Base-by-base conservation (phyloP, 768 basidiomycete genomes). In the Lactarius trivialis region DNA sequence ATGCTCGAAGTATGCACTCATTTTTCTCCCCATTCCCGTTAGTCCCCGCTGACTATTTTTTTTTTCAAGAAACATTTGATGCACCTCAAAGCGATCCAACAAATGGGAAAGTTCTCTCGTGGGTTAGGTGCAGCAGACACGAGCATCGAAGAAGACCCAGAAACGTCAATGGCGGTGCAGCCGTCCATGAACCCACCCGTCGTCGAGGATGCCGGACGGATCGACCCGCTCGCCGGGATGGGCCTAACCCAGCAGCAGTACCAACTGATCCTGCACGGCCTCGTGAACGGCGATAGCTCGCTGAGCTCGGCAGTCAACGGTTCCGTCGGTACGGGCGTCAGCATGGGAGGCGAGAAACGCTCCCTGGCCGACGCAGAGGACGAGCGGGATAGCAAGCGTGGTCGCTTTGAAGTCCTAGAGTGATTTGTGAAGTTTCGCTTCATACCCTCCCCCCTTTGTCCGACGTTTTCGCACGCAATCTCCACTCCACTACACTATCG, bases 241-340 rank as follows among this genome's bases (percentile, higher is more conserved):
- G 93, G 93, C 14, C 81, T 95, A 58, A 83, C 86, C 17, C 92
- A 95, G 68, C 91, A 94, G 70, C 90, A 93, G 73, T 97, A 95
- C 75, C 82, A 82, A 58, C 71, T 83, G 64, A 90, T 95, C 60
- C 72, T 95, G 66, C 84, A 86, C 71, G 86, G 83, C 58, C 78
- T 93, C 61, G 83, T 90, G 48, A 81, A 75, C 69, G 84, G 81
- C 33, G 89, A 89, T 19, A 63, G 34, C 34, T 58, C 61, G 28
- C 28, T 63, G 21, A 48, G 51, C 43, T 6, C 51, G 15, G 61
- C 43, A 1, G 26, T 63, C 36, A 48, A 21, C 15, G 51, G 33
- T 26, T 17, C 61, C 17, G 61, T 51, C 66, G 78, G 78, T 4
- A 79, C 87, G 57, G 60, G 63, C 58, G 65, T 69, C 64, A 39